These are phyloP conservation scores for Monilinia fructicola DNA, from an alignment of 2,329 filamentous ascomycete species.

Conservation along the genomic window DNA sequence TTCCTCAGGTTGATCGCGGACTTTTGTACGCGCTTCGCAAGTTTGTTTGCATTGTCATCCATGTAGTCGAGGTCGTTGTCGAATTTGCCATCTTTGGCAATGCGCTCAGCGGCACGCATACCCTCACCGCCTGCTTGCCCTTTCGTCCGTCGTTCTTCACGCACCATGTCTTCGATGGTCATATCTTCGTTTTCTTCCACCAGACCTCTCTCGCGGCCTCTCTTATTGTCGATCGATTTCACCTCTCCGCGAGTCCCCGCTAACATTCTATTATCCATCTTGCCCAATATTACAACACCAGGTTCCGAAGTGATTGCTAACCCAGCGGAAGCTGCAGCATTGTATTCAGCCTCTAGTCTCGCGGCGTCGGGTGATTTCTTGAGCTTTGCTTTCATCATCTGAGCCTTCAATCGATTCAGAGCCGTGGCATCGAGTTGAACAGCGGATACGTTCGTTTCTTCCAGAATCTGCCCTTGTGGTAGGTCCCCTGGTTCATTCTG, in stretches of 20 bases:
- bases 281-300: constrained; percentile 75
- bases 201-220: constrained; percentile 78
- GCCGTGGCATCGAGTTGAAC: constrained; percentile 69
- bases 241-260: constrained; percentile 73
- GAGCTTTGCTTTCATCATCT: constrained; percentile 94
- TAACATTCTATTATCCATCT: constrained; percentile 87
- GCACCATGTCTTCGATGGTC: constrained; percentile 94
- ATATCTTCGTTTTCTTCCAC: constrained; percentile 94
- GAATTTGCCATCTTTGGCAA: constrained; percentile 89
- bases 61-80: constrained; percentile 93
- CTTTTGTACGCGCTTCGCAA: constrained; percentile 84
- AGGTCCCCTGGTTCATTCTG: constrained; percentile 41
- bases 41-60: constrained; percentile 91
- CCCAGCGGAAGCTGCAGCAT: constrained; percentile 62
- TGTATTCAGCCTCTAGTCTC: constrained; percentile 81
- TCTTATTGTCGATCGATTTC: constrained; percentile 72
- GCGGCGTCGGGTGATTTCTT: constrained; percentile 72
- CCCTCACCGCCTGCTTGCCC: constrained; percentile 78
- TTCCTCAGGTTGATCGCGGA: constrained; percentile 87
- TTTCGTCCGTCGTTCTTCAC: constrained; percentile 84
- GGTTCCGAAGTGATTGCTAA: constrained; percentile 55
- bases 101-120: constrained; percentile 80
- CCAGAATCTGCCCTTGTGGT: constrained; percentile 57
- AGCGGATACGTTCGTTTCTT: constrained; percentile 52
- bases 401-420: constrained; percentile 85